phyloP scores from a whole-genome alignment of 257 asterid species.

The Forsythia viridissima region DNA sequence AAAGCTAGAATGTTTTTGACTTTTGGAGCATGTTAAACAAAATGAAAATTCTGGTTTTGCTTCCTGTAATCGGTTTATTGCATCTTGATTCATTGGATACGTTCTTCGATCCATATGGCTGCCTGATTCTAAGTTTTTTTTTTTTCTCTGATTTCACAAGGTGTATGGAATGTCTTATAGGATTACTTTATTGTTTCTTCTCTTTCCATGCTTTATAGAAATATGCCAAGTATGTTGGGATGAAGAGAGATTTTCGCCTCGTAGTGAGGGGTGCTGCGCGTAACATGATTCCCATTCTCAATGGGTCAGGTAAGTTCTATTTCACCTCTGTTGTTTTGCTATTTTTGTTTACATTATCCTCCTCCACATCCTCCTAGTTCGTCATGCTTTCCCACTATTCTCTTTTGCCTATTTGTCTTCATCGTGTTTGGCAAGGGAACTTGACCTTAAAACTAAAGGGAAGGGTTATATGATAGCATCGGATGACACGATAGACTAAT shows the following conservation, averaged over 20 bases:
- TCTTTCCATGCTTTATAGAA: conserved; percentile 49
- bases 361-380: conserved; percentile 3
- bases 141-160: neutral
- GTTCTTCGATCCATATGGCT: neutral
- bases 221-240: conserved; percentile 90
- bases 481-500: conserved; percentile 11
- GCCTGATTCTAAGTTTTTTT: neutral
- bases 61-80: conserved; percentile 4
- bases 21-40: neutral
- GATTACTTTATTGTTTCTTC: neutral
- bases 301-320: conserved; percentile 72
- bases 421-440: conserved; percentile 10
- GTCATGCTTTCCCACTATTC: neutral
- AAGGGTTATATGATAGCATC: conserved; percentile 8
- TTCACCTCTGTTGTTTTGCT: conserved; percentile 5
- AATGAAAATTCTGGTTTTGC: neutral
- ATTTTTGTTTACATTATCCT: neutral
- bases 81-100: neutral
- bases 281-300: conserved; percentile 86
- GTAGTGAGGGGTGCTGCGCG: conserved; percentile 99
- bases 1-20: neutral
- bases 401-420: conserved; percentile 13
- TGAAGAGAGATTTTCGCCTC: conserved; percentile 93
- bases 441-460: neutral
- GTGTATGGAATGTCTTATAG: conserved; percentile 9